Evolutionary conservation across 306 rosid genomes (phyloP).

Genomic region (Vicia sativa): DNA sequence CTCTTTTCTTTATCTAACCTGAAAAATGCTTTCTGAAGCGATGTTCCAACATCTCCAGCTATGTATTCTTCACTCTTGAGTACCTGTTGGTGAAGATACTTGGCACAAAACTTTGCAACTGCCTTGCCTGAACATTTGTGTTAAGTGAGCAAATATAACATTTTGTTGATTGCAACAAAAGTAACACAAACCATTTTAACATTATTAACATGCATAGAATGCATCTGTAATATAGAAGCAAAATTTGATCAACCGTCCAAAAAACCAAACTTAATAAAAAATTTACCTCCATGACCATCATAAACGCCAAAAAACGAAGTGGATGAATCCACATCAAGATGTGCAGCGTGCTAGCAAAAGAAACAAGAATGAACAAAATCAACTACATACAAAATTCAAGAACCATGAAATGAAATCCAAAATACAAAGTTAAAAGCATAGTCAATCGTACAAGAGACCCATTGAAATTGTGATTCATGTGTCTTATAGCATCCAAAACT

Average conservation of each 20-base stretch:
- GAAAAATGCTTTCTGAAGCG: conserved; percentile 77
- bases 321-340: conserved; percentile 75
- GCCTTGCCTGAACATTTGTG: conserved; percentile 70
- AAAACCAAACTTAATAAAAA: conserved; percentile 22
- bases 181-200: too few relatives aligned
- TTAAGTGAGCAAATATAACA: conserved; percentile 27
- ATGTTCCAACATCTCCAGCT: conserved; percentile 78
- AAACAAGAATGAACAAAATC: conserved; percentile 27
- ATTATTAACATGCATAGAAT: too few relatives aligned
- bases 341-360: conserved; percentile 80
- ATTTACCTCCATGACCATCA: conserved; percentile 95
- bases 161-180: neutral
- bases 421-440: conserved; percentile 17
- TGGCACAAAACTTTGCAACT: conserved; percentile 91
- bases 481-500: neutral
- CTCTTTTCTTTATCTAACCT: conserved; percentile 51
- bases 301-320: conserved; percentile 92
- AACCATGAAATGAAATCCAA: conserved; percentile 2
- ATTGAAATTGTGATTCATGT: neutral
- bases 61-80: conserved; percentile 66
- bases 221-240: too few relatives aligned
- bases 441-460: neutral
- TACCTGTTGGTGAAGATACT: conserved; percentile 85
- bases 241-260: neutral
- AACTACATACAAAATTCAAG: conserved; percentile 21